Evolutionary conservation across 768 basidiomycete genomes (phyloP), one percentile per base, ranked within the genome.

Genomic region (Trametes maxima): DNA sequence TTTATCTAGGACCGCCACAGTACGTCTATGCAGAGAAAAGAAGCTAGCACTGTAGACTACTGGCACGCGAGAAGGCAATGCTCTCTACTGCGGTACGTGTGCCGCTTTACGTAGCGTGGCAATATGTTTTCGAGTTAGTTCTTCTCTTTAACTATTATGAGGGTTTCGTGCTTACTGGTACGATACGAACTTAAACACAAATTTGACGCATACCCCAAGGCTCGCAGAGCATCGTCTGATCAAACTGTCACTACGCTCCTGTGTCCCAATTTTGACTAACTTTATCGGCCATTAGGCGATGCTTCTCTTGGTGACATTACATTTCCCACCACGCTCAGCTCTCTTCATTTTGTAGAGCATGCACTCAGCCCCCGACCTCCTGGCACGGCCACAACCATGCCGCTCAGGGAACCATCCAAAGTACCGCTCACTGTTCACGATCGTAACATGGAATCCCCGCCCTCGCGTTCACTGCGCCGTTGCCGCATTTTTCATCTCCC

Each of bases 401-500:
- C n/a, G 16, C 24, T 24, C 37, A 42, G 21, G 37, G 21, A 11
- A 22, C 16, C 17, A 13, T 10, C 37, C 14, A 53, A 40, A 16
- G 13, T n/a, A 39, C 51, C 22, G 7, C 16, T 43, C 52, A 33
- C 33, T 12, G 28, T 44, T 19, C 42, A n/a, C 6, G 17, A 4
- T 10, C 33, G 28, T 11, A 21, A 44, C 37, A 25, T 47, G 58
- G 25, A 4, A 33, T 42, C 14, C 25, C 57, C 19, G 51, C 44
- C 50, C n/a, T 37, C 51, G 42, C 51, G 33, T 36, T 36, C 36
- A 37, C 59, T 48, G 59, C 52, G 59, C 51, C 52, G 17, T 22
- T 28, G 45, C 59, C 52, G 44, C 52, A 39, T 60, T 47, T 54
- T 39, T 60, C 59, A 53, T 54, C 59, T 60, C 13, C 59, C 59